phyloP scores from a whole-genome alignment of 352 stramenopile species.

The Pythium apleroticum region DNA sequence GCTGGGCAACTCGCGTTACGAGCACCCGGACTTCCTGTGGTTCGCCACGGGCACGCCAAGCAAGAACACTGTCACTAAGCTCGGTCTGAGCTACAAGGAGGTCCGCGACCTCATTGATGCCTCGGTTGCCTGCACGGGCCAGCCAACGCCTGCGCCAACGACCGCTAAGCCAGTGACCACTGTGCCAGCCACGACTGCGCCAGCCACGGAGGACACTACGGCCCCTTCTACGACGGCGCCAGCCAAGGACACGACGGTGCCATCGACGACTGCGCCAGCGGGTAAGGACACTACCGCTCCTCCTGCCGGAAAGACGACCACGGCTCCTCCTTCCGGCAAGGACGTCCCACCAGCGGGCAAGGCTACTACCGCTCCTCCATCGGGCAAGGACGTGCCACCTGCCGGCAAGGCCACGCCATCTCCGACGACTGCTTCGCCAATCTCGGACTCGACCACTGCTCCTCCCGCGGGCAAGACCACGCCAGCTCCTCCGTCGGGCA shows the following conservation, averaged over 20 bases:
- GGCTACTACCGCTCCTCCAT: background rate
- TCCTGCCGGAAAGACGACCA: background rate
- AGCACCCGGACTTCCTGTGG: conserved; percentile 70
- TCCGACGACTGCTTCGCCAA: background rate
- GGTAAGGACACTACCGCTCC: conserved; percentile 8
- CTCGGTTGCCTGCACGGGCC: conserved; percentile 13
- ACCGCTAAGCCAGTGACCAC: background rate
- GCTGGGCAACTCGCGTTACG: conserved; percentile 44
- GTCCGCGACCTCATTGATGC: conserved; percentile 7
- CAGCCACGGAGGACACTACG: too few relatives aligned
- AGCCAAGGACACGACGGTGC: background rate
- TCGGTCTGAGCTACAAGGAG: conserved; percentile 20
- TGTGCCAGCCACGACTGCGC: background rate
- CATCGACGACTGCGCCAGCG: background rate
- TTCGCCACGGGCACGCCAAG: conserved; percentile 31
- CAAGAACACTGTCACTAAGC: conserved; percentile 1
- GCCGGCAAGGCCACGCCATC: too few relatives aligned
- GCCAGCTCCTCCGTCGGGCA: too few relatives aligned
- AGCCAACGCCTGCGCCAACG: background rate
- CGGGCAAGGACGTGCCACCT: background rate
- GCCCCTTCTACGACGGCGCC: too few relatives aligned
- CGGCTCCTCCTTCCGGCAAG: conserved; percentile 6
- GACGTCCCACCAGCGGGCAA: conserved; percentile 2
- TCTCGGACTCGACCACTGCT: background rate
- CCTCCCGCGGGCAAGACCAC: too few relatives aligned